These are phyloP conservation scores for Nitzschia putrida DNA, from an alignment of 108 stramenopile genomes.

Conservation along the genomic window DNA sequence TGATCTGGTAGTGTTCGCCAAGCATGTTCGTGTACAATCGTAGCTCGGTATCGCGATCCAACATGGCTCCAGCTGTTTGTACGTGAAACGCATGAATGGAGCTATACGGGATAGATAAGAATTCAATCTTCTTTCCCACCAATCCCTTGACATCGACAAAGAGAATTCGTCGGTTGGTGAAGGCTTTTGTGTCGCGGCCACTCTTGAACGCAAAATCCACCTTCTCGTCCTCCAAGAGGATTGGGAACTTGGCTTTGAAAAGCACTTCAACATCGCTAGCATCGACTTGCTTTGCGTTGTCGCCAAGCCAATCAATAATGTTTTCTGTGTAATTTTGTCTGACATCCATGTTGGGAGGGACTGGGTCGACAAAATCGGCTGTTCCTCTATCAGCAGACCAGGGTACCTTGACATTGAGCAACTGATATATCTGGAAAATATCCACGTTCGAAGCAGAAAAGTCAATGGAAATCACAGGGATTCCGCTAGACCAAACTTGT, in stretches of 20 bases:
- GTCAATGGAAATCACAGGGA: constrained; percentile 28
- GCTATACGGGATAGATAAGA: constrained; percentile 55
- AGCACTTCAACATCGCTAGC: constrained; percentile 34
- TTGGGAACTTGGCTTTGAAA: constrained; percentile 43
- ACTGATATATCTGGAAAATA: constrained; percentile 59
- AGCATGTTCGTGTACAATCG: constrained; percentile 57
- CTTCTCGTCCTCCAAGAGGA: constrained; percentile 61
- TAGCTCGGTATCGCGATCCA: constrained; percentile 66
- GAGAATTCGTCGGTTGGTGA: constrained; percentile 45
- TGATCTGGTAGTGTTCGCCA: constrained; percentile 39
- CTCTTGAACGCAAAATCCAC: constrained; percentile 66
- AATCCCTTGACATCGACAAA: constrained; percentile 48
- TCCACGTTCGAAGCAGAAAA: constrained; percentile 59
- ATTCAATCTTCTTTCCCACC: constrained; percentile 63
- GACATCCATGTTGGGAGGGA: constrained; percentile 41
- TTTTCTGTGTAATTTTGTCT: constrained; percentile 49
- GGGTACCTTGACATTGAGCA: constrained; percentile 48
- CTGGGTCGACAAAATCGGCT: constrained; percentile 54
- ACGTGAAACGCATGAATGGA: constrained; percentile 68
- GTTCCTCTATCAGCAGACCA: constrained; percentile 19
- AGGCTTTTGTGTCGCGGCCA: constrained; percentile 58
- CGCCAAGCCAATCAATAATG: constrained; percentile 54
- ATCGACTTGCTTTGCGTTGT: constrained; percentile 61
- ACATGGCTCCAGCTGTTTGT: constrained; percentile 68
- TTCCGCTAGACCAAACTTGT: constrained; percentile 44